These are phyloP conservation scores for Nothopassalora personata DNA, from an alignment of 2,329 filamentous ascomycete species.

Conservation along the genomic window DNA sequence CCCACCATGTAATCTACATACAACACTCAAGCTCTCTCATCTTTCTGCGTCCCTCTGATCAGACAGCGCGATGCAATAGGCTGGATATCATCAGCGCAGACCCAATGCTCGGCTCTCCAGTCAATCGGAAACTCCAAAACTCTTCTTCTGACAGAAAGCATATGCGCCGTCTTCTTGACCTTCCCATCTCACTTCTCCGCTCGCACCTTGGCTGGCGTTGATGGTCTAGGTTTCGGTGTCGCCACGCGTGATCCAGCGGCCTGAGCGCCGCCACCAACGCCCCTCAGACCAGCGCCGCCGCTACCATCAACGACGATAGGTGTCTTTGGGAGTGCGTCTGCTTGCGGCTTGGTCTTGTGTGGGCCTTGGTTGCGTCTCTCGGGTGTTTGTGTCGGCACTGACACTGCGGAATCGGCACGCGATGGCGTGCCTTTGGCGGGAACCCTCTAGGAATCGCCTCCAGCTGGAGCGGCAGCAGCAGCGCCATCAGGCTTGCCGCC, in stretches of 20 bases:
- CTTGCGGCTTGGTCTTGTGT: background rate
- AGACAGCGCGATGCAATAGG: slow-evolving; percentile 7
- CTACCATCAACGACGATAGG: background rate
- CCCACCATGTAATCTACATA: slow-evolving; percentile 6
- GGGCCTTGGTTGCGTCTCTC: background rate
- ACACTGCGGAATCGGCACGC: background rate
- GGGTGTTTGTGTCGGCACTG: background rate
- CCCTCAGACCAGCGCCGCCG: background rate
- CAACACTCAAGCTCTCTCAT: slow-evolving; percentile 10
- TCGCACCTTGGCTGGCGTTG: background rate
- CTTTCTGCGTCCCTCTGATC: slow-evolving; percentile 6
- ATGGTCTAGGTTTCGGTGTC: background rate
- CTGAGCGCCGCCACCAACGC: background rate
- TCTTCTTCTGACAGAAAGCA: background rate
- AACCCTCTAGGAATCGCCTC: slow-evolving; percentile 27
- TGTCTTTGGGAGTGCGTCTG: background rate
- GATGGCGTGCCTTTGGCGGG: background rate
- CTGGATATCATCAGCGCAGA: slow-evolving; percentile 13
- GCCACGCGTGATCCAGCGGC: background rate
- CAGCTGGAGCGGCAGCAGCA: slow-evolving; percentile 16
- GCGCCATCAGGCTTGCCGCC: slow-evolving; percentile 26
- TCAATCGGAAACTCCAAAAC: background rate
- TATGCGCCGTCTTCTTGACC: background rate
- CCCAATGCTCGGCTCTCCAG: background rate
- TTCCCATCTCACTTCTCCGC: background rate